Base-by-base conservation (phyloP, 1,284 basidiomycete genomes). In the Thelephora terrestris region DNA sequence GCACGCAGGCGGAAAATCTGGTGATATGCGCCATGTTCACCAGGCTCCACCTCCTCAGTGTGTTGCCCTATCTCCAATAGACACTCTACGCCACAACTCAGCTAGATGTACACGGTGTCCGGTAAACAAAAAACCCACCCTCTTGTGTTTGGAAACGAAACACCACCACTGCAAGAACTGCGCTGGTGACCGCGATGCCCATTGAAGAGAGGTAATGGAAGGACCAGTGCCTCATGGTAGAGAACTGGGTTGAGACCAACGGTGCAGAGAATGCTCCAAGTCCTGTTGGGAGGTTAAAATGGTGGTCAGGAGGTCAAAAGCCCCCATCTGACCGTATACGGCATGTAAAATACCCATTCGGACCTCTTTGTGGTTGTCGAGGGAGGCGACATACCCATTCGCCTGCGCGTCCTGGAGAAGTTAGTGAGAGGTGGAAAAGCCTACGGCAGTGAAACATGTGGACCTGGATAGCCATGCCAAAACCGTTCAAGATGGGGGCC, bases 271-370 rank as follows among this genome's bases (percentile, higher is more conserved):
- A 60, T 3, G 81, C 82, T 1, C 82, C 83, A 7, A 70, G 61
- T 4, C 80, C 79, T 81, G 44, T 14, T 36, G 17, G 9, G 14
- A 46, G 9, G 20, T 16, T 32, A 42, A 27, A 20, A 36, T 32
- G 12, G 18, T 23, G 23, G 39, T 25, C n/a, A 12, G 25, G 4
- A 45, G 46, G 2, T 23, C 40, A 38, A 25, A n/a, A 6, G 12
- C 10, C 20, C 20, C 9, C 24, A n/a, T 20, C 43, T 37, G 37
- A 61, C 65, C 63, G 40, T 67, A 65, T 12, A 69, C 61, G 0
- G 76, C 80, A 56, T 85, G 81, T 36, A 80, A 57, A 37, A 84
- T 59, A 43, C 79, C 78, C 79, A 85, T 81, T 57, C 80, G 80
- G 1, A 66, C 64, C 34, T 69, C 61, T 1, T 68, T 52, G 0